phyloP scores from a whole-genome alignment of 306 rosid species.

The Begonia peltatifolia region DNA sequence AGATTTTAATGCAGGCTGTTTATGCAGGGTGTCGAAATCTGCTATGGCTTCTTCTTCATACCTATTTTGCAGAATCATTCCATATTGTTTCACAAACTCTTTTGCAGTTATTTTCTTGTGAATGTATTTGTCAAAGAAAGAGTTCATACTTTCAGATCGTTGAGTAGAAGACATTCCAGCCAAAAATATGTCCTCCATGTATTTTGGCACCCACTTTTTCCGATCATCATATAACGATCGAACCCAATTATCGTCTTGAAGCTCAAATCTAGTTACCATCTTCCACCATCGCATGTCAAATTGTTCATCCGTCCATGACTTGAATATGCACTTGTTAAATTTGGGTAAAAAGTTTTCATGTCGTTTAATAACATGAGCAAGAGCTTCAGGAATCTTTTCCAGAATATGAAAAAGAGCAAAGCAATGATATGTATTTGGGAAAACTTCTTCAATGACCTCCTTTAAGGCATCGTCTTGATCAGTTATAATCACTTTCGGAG shows the following conservation, averaged over 20 bases:
- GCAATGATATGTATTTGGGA: slow-evolving; percentile 67
- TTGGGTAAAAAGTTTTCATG: slow-evolving; percentile 50
- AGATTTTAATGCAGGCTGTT: slow-evolving; percentile 86
- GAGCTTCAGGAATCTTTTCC: slow-evolving; percentile 72
- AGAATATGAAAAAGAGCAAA: slow-evolving; percentile 62
- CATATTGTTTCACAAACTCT: slow-evolving; percentile 80
- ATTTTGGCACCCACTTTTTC: slow-evolving; percentile 74
- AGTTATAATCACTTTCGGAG: slow-evolving; percentile 65
- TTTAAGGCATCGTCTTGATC: slow-evolving; percentile 72
- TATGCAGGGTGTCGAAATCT: slow-evolving; percentile 87
- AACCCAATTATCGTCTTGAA: slow-evolving; percentile 60
- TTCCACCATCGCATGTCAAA: slow-evolving; percentile 91
- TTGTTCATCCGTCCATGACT: slow-evolving; percentile 77
- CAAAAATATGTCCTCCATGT: slow-evolving; percentile 57
- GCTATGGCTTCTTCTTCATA: slow-evolving; percentile 82
- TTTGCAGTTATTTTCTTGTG: slow-evolving; percentile 74
- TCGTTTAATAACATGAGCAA: slow-evolving; percentile 51
- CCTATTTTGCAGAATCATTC: slow-evolving; percentile 66
- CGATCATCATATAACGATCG: slow-evolving; percentile 63
- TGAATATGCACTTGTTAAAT: slow-evolving; percentile 63
- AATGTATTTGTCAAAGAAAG: slow-evolving; percentile 84
- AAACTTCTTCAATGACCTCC: slow-evolving; percentile 62
- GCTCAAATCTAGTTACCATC: slow-evolving; percentile 72
- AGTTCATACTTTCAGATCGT: slow-evolving; percentile 75
- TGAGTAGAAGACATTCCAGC: slow-evolving; percentile 73